phyloP scores from a whole-genome alignment of 129 eudicot genomes.

The Lonicera japonica region DNA sequence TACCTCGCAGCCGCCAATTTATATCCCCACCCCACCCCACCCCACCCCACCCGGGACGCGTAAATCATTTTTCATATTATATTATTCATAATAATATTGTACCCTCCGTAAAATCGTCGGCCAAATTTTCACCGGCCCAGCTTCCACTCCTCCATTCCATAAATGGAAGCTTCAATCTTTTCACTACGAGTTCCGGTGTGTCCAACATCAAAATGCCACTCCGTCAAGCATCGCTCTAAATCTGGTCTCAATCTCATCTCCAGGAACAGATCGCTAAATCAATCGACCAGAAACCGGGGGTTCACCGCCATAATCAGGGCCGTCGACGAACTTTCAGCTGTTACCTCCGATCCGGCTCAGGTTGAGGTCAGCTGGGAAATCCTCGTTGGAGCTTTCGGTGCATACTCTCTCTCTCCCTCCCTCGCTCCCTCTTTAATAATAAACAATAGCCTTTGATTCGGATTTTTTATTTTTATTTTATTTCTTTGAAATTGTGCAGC shows the following conservation, averaged over 20 bases:
- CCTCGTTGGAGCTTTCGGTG: slow-evolving; percentile 66
- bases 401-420: not conserved
- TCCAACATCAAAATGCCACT: not conserved
- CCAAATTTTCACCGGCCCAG: not conserved
- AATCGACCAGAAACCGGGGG: not conserved
- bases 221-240: not conserved
- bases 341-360: slow-evolving; percentile 27
- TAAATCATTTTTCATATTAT: too few relatives aligned
- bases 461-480: not conserved
- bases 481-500: slow-evolving; percentile 34
- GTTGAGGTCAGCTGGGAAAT: slow-evolving; percentile 70
- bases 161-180: not conserved
- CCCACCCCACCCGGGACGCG: too few relatives aligned
- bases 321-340: slow-evolving; percentile 29
- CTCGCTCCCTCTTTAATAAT: too few relatives aligned
- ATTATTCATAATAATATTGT: too few relatives aligned
- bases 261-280: not conserved
- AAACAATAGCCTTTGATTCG: not conserved
- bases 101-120: not conserved
- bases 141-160: not conserved
- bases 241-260: not conserved
- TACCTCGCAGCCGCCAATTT: too few relatives aligned
- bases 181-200: not conserved
- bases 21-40: too few relatives aligned
- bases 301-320: slow-evolving; percentile 14